Evolutionary conservation across 2,329 filamentous ascomycete species (phyloP), one percentile per base, ranked within the genome.

Genomic region (Diaporthe sp.): DNA sequence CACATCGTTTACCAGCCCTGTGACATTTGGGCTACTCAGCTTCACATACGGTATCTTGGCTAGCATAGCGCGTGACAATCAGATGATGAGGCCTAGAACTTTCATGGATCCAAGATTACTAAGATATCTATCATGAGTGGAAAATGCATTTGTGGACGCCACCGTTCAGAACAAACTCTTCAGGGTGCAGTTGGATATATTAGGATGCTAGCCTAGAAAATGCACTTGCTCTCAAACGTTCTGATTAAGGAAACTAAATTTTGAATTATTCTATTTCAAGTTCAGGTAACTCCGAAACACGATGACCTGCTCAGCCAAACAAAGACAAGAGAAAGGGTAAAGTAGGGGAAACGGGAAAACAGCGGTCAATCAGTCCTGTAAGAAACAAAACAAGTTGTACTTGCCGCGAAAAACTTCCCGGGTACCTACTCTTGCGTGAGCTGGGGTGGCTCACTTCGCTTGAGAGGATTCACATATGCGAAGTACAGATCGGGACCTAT

Each of bases 61-160:
- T 42, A 13, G 10, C n/a, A 6, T 7, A n/a, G 37, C 9, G 2
- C 4, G 17, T n/a, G 7, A 0, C 0, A 7, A 13, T n/a, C 1
- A n/a, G 22, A 10, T 12, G 19, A n/a, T 15, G 19, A 60, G 19
- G 12, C 37, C 34, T 60, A 2, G 57, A 8, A 2, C 10, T 37
- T 2, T 19, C 8, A 39, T 10, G 6, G 4, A 37, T 39, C 4
- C 1, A n/a, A 25, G 10, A 60, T 17, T 13, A 15, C n/a, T 10
- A 37, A 10, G 55, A 12, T 6, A 22, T 60, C n/a, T 3, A 13
- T 39, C 22, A 22, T 4, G 19, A 49, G 19, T 13, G 12, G 37
- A 4, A 60, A 12, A 8, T 39, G 1, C 2, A 17, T 61, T 42
- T 25, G 6, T 49, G 19, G 44, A 7, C 19, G 44, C 22, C 17